These are phyloP conservation scores for Ustilago esculenta DNA, from an alignment of 1,284 basidiomycete genomes.

Conservation along the genomic window DNA sequence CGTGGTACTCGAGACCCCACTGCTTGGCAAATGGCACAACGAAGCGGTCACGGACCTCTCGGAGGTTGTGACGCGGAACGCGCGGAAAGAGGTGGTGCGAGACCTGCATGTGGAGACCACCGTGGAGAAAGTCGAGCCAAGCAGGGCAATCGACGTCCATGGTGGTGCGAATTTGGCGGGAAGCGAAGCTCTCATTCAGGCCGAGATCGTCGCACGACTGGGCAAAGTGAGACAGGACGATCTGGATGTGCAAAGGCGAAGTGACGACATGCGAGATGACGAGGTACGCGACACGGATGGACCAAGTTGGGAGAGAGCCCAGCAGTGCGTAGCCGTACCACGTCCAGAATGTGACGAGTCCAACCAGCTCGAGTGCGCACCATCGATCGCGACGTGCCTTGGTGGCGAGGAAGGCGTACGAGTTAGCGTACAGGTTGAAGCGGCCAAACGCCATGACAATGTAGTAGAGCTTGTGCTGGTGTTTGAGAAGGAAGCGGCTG, in stretches of 20 bases:
- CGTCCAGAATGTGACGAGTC: slow-evolving; percentile 78
- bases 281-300: slow-evolving; percentile 75
- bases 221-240: slow-evolving; percentile 96
- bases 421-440: slow-evolving; percentile 93
- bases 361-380: slow-evolving; percentile 73
- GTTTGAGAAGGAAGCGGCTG: slow-evolving; percentile 75
- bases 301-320: slow-evolving; percentile 76
- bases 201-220: slow-evolving; percentile 93
- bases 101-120: slow-evolving; percentile 92
- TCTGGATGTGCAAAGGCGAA: slow-evolving; percentile 79
- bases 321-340: slow-evolving; percentile 77
- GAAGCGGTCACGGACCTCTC: slow-evolving; percentile 76
- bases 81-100: slow-evolving; percentile 97
- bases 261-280: slow-evolving; percentile 81
- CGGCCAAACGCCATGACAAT: slow-evolving; percentile 88
- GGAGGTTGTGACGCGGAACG: slow-evolving; percentile 90
- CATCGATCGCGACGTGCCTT: slow-evolving; percentile 68
- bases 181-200: slow-evolving; percentile 87
- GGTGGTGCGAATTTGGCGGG: slow-evolving; percentile 93
- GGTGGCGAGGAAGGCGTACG: slow-evolving; percentile 80
- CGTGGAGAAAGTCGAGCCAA: slow-evolving; percentile 87
- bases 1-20: slow-evolving; percentile 75
- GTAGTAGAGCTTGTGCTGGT: slow-evolving; percentile 95
- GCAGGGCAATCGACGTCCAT: slow-evolving; percentile 90
- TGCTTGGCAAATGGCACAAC: slow-evolving; percentile 81